These are phyloP conservation scores for Hibiscus trionum DNA, from an alignment of 345 rosid species.

Conservation along the genomic window DNA sequence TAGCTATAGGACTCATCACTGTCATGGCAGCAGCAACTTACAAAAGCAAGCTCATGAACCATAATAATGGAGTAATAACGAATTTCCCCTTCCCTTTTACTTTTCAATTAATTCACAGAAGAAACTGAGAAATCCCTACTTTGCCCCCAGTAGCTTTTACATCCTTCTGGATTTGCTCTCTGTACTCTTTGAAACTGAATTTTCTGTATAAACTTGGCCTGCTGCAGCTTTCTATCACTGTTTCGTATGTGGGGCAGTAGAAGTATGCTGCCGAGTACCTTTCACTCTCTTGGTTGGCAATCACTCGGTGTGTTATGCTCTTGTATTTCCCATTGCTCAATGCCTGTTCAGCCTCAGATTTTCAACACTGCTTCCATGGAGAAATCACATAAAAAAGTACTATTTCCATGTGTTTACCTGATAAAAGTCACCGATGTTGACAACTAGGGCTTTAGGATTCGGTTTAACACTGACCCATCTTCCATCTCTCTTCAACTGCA, in stretches of 20 bases:
- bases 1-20: not conserved
- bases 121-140: constrained; percentile 73
- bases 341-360: constrained; percentile 30
- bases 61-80: not conserved
- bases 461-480: constrained; percentile 62
- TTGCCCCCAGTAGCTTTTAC: constrained; percentile 57
- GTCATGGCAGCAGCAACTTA: not conserved
- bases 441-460: constrained; percentile 40
- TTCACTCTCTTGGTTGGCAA: constrained; percentile 37
- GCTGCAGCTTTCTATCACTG: constrained; percentile 35
- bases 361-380: too few species aligned
- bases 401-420: constrained; percentile 31
- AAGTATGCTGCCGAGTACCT: constrained; percentile 60
- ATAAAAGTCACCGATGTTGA: constrained; percentile 73
- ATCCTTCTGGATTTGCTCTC: constrained; percentile 44
- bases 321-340: constrained; percentile 64
- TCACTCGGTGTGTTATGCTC: constrained; percentile 61
- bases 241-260: constrained; percentile 45
- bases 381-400: too few species aligned
- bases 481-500: constrained; percentile 50
- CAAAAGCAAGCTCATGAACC: not conserved
- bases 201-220: constrained; percentile 39
- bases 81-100: too few species aligned
- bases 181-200: constrained; percentile 54
- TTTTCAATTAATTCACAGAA: constrained; percentile 7